Base-by-base conservation (phyloP, 2,329 filamentous ascomycete genomes). In the Diaporthe eres region DNA sequence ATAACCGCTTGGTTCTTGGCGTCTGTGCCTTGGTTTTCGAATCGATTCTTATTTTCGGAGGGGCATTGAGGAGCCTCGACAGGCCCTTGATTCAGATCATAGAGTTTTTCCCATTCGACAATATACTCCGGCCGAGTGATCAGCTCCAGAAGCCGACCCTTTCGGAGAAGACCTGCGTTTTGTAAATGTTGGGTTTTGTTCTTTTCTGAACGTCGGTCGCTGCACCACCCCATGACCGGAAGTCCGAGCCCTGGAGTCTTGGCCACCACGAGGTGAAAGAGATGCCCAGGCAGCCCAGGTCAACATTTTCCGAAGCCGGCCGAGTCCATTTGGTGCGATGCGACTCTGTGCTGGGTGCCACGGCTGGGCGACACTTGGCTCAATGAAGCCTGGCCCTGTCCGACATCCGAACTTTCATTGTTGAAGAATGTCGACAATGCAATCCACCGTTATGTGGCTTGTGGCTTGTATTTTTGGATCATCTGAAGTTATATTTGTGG, bases 381-480 rank as follows among this genome's bases (percentile, higher is more conserved):
- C 44, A 37, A 68, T 25, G 8, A 37, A 19, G 44, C 44, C 65
- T 53, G 65, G 65, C 65, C 65, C 65, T 70, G 65, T 70, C 65
- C 65, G 49, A 55, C 49, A 55, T 55, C 65, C 49, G 49, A 70
- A 70, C 34, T 13, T 42, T n/a, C 25, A 15, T 53, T 49, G 63
- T 53, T 39, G 63, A 53, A 53, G 63, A 53, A 39, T 25, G 13
- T 7, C 49, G n/a, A 42, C 65, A 39, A 53, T 68, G 47, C 65
- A 12, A 12, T 55, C 17, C 47, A 42, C 65, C 65, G 65, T 70
- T 70, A 28, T 22, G 49, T 55, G 65, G 65, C 65, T 53, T 70
- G 65, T 55, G 65, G 65, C 65, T 70, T 70, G 49, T 70, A 70
- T 70, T 70, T 70, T 70, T 70, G 65, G 65, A 55, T 55, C 65